phyloP scores from a whole-genome alignment of 148 eudicot genomes.

The Arctostaphylos glauca region DNA sequence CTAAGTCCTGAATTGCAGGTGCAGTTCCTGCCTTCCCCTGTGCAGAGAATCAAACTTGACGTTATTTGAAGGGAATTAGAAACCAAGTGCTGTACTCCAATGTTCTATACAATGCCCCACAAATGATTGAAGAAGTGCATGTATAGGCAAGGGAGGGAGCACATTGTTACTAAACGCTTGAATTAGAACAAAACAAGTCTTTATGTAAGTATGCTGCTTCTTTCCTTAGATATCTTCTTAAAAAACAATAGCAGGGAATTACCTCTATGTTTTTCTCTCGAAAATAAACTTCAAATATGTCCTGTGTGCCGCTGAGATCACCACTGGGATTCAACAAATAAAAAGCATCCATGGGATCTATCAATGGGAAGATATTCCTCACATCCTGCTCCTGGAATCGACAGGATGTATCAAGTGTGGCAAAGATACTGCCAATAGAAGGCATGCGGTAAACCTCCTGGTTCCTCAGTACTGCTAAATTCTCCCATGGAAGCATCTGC shows the following conservation, averaged over 20 bases:
- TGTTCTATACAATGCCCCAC: background rate
- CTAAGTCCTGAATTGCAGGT: slow-evolving; percentile 68
- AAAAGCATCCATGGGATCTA: slow-evolving; percentile 93
- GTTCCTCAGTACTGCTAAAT: slow-evolving; percentile 69
- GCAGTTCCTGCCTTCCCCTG: slow-evolving; percentile 81
- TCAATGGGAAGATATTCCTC: slow-evolving; percentile 50
- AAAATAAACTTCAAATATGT: slow-evolving; percentile 83
- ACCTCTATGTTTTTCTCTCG: slow-evolving; percentile 71
- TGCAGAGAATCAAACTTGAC: background rate
- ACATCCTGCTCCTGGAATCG: slow-evolving; percentile 31
- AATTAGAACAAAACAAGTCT: background rate
- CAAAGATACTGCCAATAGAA: slow-evolving; percentile 65
- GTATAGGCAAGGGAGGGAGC: background rate
- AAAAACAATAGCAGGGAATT: slow-evolving; percentile 3
- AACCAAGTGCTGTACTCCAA: background rate
- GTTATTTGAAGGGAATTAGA: slow-evolving; percentile 4
- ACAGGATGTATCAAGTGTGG: slow-evolving; percentile 51
- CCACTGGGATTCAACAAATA: slow-evolving; percentile 93
- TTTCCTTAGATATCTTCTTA: background rate
- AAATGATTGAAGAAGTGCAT: background rate
- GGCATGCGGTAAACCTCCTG: slow-evolving; percentile 97
- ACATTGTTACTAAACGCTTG: background rate
- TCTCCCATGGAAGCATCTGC: slow-evolving; percentile 99
- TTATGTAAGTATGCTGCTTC: background rate
- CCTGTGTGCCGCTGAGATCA: slow-evolving; percentile 74